Evolutionary conservation across 2,329 filamentous ascomycete species (phyloP), one percentile per base, ranked within the genome.

Genomic region (Fusarium concolor): DNA sequence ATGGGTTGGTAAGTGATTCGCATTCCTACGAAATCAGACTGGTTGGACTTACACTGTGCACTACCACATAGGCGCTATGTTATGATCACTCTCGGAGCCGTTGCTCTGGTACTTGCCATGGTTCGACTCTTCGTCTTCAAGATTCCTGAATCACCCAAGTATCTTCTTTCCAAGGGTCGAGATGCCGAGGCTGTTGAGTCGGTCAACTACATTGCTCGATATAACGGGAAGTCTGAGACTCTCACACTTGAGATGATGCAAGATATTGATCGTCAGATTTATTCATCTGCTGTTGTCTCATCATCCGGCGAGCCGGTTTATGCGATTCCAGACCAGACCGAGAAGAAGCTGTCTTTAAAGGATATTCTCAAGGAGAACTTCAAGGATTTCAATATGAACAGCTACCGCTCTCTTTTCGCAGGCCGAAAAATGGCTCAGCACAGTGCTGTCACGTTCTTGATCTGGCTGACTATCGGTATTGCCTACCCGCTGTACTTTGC

Each of bases 401-500:
- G 87, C 55, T 75, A 89, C n/a, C 80, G 80, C 22, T 80, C 86
- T 0, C 80, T 89, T 0, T 89, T 89, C 60, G 79, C 83, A 0
- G 86, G 82, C 0, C 81, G 78, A 33, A 83, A 82, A 50, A 76
- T 87, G 18, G 86, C 85, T 8, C 81, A 83, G 58, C 85, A 85
- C 7, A 89, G 86, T 0, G 76, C 77, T 5, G 73, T 87, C 38
- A 85, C 88, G 58, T 84, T 87, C 15, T 43, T 83, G 0, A 77
- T 89, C 15, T 89, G 87, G 87, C 83, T 82, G 1, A 82, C 87
- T 33, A 87, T 89, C 50, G 87, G 87, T 7, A 81, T 89, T 14
- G 86, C 82, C 0, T 88, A 84, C 51, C 76, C 87, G 0, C 77
- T 89, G 1, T 89, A 88, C 76, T 88, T 88, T 68, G 72, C 73